Percentiles rank a stretch among this genome's conserved stretches.
phyloP scores from a whole-genome alignment of 2,329 filamentous ascomycete genomes.

The Penicillium rolfsii region DNA sequence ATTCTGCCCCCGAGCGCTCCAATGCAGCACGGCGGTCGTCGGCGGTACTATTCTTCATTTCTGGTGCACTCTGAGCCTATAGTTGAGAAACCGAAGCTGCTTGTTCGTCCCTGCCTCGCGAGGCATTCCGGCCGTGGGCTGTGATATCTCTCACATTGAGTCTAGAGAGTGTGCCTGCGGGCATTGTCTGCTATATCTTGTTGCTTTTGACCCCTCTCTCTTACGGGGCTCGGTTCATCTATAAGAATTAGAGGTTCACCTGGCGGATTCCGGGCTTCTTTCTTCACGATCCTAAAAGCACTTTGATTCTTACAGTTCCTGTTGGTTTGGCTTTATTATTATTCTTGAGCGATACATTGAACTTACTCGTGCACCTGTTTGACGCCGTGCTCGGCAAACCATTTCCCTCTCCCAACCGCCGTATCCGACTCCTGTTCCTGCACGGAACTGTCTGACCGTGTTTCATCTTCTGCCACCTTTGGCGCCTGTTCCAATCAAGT shows the following conservation, averaged over 20 bases:
- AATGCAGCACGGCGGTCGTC: conserved; percentile 37
- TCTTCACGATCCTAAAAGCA: not conserved
- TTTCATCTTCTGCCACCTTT: conserved; percentile 32
- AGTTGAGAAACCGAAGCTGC: conserved; percentile 30
- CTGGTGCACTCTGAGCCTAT: conserved; percentile 39
- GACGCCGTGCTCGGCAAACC: conserved; percentile 6
- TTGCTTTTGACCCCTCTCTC: conserved; percentile 20
- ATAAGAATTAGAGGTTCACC: conserved; percentile 18
- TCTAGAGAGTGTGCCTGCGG: conserved; percentile 30
- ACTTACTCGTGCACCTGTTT: conserved; percentile 1
- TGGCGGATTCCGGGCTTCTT: not conserved
- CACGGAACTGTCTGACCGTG: conserved; percentile 25
- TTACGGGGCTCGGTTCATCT: conserved; percentile 22
- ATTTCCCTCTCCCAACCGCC: conserved; percentile 17
- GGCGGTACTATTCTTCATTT: conserved; percentile 33
- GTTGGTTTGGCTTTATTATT: not conserved
- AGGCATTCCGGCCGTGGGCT: conserved; percentile 35
- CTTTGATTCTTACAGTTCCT: not conserved
- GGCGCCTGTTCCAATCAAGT: conserved; percentile 27
- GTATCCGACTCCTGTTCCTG: conserved; percentile 14
- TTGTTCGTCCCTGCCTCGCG: conserved; percentile 39
- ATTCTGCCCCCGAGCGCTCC: conserved; percentile 22
- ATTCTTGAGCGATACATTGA: not conserved
- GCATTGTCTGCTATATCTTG: conserved; percentile 27
- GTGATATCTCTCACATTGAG: conserved; percentile 32